These are phyloP conservation scores for Zygoascus meyerae DNA, from an alignment of 1,139 yeast species.

Conservation along the genomic window DNA sequence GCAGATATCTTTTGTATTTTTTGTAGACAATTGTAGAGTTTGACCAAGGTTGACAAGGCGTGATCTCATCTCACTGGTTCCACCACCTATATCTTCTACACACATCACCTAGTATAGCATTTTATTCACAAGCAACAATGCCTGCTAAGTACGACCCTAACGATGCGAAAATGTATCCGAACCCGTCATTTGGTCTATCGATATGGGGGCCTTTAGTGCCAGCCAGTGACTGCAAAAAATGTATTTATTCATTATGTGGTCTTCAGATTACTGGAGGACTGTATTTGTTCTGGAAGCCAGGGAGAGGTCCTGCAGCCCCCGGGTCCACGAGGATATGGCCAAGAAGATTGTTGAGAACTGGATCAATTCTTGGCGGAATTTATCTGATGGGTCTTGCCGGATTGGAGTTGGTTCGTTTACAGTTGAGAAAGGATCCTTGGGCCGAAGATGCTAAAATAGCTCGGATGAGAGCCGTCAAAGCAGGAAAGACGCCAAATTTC, in stretches of 20 bases:
- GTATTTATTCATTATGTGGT: constrained; percentile 28
- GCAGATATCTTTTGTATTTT: no score
- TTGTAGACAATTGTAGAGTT: no score
- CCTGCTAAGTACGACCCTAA: constrained; percentile 11
- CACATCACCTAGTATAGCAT: no score
- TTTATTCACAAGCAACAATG: constrained; percentile 1
- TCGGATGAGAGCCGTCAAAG: constrained; percentile 19
- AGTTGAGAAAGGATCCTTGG: constrained; percentile 34
- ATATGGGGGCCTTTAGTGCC: constrained; percentile 36
- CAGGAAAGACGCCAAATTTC: constrained; percentile 20
- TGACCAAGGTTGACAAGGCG: no score
- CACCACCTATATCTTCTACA: no score
- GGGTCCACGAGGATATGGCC: constrained; percentile 21
- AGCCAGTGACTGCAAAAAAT: constrained; percentile 32
- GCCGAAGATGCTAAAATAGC: constrained; percentile 32
- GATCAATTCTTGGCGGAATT: constrained; percentile 27
- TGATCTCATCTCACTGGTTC: no score
- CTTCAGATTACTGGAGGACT: constrained; percentile 30
- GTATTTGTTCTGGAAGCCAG: constrained; percentile 28
- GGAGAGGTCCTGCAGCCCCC: constrained; percentile 20
- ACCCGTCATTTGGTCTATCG: constrained; percentile 32
- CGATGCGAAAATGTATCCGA: constrained; percentile 15
- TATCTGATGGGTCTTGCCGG: constrained; percentile 27
- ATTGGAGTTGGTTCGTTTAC: constrained; percentile 28
- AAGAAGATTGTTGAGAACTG: constrained; percentile 21